Evolutionary conservation across 495 filamentous ascomycete genomes (phyloP), one percentile per base, ranked within the genome.

Genomic region (Penicillium salamii): DNA sequence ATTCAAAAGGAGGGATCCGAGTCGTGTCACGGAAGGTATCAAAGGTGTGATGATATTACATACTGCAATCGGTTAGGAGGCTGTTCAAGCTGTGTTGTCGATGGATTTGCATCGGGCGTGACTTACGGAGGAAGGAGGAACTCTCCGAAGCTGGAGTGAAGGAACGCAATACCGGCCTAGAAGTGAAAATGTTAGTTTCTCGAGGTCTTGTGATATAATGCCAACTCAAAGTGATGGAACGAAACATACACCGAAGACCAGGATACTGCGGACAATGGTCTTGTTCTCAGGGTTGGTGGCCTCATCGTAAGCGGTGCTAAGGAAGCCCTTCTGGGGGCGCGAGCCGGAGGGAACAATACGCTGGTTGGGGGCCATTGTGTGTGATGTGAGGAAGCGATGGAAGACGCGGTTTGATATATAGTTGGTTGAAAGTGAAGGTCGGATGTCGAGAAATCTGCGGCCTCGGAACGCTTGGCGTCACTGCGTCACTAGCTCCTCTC

Each of bases 91-190:
- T 17, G 19, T 8, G 13, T 26, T 3, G 32, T 15, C 36, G 29
- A 42, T 28, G 29, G 26, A n/a, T 13, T 20, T 7, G 18, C 18
- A n/a, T 33, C 20, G 13, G 8, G 24, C 19, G 47, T 45, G 54
- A 76, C 80, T 78, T 70, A 90, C 82, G 84, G 82, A 58, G 87
- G 86, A 46, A 89, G 76, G 48, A 90, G 74, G 61, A 85, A 75
- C 71, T 89, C 86, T 77, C 79, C 78, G 79, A 84, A 86, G 59
- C 80, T 82, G 72, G 83, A 87, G 61, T 84, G 77, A 54, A 90
- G 73, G 73, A 90, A 87, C 40, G 86, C 82, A 38, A 90, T 78
- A 51, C 85, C 85, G 55, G 77, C 82, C 86, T 90, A 57, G 13
- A 61, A 31, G 7, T 19, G 34, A 26, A 49, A 14, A 11, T 26